These are phyloP conservation scores for Cryptococcus depauperatus DNA, from an alignment of 1,284 basidiomycete genomes.

Conservation along the genomic window DNA sequence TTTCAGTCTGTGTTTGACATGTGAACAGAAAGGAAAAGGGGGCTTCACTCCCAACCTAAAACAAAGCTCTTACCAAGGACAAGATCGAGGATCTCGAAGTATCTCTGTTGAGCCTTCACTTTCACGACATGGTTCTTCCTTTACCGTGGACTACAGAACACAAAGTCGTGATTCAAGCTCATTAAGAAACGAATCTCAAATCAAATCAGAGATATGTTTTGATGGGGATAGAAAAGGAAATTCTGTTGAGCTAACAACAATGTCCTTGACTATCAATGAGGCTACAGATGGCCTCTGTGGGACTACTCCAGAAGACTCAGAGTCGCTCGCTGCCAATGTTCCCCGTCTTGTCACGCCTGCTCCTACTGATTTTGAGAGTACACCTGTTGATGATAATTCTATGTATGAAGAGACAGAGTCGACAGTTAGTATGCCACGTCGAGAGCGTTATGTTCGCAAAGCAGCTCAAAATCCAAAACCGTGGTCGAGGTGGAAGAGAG, in stretches of 20 bases:
- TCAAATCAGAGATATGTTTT: constrained; percentile 5
- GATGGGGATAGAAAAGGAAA: constrained; percentile 3
- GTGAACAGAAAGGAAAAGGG: constrained; percentile 23
- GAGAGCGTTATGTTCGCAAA: constrained; percentile 18
- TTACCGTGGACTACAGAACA: too few relatives aligned
- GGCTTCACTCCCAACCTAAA: constrained; percentile 22
- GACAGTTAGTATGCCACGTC: constrained; percentile 2
- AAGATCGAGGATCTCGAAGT: too few relatives aligned
- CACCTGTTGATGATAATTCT: too few relatives aligned
- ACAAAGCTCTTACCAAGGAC: too few relatives aligned
- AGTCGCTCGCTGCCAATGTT: too few relatives aligned
- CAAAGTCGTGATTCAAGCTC: constrained; percentile 10
- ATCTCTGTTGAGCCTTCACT: constrained; percentile 9
- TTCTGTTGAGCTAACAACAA: too few relatives aligned
- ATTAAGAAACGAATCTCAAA: constrained; percentile 10
- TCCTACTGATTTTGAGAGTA: too few relatives aligned
- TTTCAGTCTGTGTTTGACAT: constrained; percentile 34
- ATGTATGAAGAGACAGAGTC: neutral
- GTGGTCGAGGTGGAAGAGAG: constrained; percentile 13
- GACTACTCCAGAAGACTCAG: too few relatives aligned
- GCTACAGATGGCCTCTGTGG: too few relatives aligned
- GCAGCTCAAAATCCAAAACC: constrained; percentile 26
- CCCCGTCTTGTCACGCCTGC: too few relatives aligned
- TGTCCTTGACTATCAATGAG: too few relatives aligned
- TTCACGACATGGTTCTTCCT: too few relatives aligned